These are phyloP conservation scores for Zygoascus sp. DNA, from an alignment of 1,139 yeast species.

Conservation along the genomic window DNA sequence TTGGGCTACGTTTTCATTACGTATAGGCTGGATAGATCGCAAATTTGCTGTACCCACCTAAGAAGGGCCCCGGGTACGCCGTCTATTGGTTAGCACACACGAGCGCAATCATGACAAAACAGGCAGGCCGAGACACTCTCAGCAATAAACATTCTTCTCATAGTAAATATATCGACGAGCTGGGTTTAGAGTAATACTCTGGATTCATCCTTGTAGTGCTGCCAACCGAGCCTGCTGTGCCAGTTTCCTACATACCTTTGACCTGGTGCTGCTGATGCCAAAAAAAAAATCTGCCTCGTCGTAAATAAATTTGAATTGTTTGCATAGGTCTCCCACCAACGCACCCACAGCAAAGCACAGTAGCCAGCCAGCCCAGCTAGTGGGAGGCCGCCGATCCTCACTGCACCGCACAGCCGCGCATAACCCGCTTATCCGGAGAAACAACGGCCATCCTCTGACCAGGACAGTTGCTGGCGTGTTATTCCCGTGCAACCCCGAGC, in stretches of 20 bases:
- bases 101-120: background rate
- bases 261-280: background rate
- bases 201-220: constrained; percentile 26
- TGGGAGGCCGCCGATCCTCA: no score
- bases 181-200: constrained; percentile 33
- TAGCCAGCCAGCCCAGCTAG: no score
- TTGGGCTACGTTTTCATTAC: no score
- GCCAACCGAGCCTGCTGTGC: no score
- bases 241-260: background rate
- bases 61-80: background rate
- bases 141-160: constrained; percentile 24
- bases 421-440: background rate
- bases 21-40: no score
- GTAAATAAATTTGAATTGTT: background rate
- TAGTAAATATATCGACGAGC: constrained; percentile 33
- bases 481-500: no score
- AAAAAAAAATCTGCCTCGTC: background rate
- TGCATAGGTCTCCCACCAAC: no score
- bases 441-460: no score
- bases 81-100: background rate
- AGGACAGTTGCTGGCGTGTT: no score
- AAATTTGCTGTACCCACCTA: background rate
- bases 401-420: background rate
- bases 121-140: constrained; percentile 9
- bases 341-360: no score